phyloP scores from a whole-genome alignment of 495 filamentous ascomycete species.

The Xylaria nigripes region DNA sequence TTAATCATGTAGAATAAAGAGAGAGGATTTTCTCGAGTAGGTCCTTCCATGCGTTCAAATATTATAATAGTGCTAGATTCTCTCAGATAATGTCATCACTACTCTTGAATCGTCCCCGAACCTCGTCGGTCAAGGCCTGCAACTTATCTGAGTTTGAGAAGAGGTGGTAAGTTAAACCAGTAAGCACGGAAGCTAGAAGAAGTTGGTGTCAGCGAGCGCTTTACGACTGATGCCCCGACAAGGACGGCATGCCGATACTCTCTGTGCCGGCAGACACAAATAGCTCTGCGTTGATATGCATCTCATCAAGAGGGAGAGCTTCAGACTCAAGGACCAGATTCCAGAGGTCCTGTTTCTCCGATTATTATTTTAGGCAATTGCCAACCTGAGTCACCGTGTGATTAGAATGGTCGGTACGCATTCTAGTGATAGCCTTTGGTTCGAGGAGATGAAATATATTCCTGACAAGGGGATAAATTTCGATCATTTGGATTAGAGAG shows the following conservation, averaged over 20 bases:
- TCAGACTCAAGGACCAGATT: constrained; percentile 5
- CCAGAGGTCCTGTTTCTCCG: constrained; percentile 5
- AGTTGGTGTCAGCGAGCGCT: not conserved
- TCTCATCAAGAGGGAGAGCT: constrained; percentile 1
- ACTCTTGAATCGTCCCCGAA: constrained; percentile 37
- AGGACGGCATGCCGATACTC: constrained; percentile 2
- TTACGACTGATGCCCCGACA: too few species aligned
- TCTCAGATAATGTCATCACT: constrained; percentile 43
- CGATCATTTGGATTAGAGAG: constrained; percentile 1
- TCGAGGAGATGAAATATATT: not conserved
- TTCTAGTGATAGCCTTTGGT: not conserved
- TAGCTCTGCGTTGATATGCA: constrained; percentile 6
- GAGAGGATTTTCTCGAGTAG: not conserved
- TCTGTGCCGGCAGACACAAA: constrained; percentile 11
- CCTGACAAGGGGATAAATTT: constrained; percentile 1
- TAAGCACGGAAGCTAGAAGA: constrained; percentile 26
- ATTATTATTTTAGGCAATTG: constrained; percentile 3
- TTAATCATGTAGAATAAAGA: not conserved
- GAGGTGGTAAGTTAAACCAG: constrained; percentile 43
- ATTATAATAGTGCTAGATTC: constrained; percentile 37
- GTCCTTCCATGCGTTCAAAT: constrained; percentile 41
- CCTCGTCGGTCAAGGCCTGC: constrained; percentile 36
- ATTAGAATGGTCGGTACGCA: constrained; percentile 7
- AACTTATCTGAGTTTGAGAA: constrained; percentile 34
- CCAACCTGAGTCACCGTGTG: constrained; percentile 6